These are phyloP conservation scores for Sporisorium graminicola DNA, from an alignment of 1,284 basidiomycete genomes.

Conservation along the genomic window DNA sequence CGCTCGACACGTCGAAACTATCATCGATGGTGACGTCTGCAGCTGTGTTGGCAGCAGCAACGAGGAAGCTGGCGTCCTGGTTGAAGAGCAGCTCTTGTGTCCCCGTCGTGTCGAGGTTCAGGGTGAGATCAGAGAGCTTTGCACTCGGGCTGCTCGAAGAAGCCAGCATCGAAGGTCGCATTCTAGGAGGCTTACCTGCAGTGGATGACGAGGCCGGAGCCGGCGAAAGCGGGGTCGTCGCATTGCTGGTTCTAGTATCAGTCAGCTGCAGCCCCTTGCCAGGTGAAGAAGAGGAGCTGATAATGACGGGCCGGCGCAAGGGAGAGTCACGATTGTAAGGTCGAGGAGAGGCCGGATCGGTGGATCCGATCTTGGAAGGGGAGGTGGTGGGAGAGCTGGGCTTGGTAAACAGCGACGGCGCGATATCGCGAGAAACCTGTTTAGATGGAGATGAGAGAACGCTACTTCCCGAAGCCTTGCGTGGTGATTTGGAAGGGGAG, in stretches of 20 bases:
- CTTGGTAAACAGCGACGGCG: slow-evolving; percentile 16
- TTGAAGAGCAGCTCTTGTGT: slow-evolving; percentile 36
- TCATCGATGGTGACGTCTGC: slow-evolving; percentile 49
- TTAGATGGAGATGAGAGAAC: slow-evolving; percentile 23
- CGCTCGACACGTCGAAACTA: slow-evolving; percentile 46
- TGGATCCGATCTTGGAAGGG: slow-evolving; percentile 22
- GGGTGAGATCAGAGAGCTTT: slow-evolving; percentile 36
- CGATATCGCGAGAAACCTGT: slow-evolving; percentile 8
- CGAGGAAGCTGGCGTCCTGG: slow-evolving; percentile 38
- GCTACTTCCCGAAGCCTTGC: slow-evolving; percentile 31
- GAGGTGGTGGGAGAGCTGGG: slow-evolving; percentile 13
- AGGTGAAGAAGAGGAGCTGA: slow-evolving; percentile 34
- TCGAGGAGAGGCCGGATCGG: slow-evolving; percentile 29
- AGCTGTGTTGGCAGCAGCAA: slow-evolving; percentile 26
- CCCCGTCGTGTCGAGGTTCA: slow-evolving; percentile 32
- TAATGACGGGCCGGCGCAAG: slow-evolving; percentile 21
- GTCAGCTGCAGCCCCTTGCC: background rate
- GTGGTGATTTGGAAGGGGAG: slow-evolving; percentile 46
- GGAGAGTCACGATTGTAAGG: slow-evolving; percentile 28
- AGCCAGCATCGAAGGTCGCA: slow-evolving; percentile 19
- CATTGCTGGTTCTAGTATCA: background rate
- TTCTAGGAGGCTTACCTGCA: slow-evolving; percentile 7
- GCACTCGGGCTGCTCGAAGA: slow-evolving; percentile 29
- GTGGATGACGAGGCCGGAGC: slow-evolving; percentile 7
- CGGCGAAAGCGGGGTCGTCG: slow-evolving; percentile 32